These are phyloP conservation scores for Fusarium foetens DNA, from an alignment of 2,329 filamentous ascomycete species.

Conservation along the genomic window DNA sequence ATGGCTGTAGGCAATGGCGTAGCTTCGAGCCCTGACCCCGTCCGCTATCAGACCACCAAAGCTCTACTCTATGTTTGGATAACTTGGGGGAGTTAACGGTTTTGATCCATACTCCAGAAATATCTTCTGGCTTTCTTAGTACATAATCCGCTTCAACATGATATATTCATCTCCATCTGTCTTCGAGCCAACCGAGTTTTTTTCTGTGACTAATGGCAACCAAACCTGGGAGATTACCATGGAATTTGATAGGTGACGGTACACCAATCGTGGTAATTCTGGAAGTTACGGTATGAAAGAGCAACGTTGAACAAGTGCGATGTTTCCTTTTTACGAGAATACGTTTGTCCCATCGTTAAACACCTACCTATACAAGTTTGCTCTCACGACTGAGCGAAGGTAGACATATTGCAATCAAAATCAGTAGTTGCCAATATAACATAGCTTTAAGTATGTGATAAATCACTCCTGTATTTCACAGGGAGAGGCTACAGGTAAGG, in stretches of 20 bases:
- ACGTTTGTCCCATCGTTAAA: not conserved
- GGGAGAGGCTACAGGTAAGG: not conserved
- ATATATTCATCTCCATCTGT: constrained; percentile 18
- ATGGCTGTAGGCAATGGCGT: not conserved
- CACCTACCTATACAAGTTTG: not conserved
- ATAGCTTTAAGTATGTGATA: not conserved
- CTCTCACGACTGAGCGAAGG: not conserved
- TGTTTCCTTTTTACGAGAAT: not conserved
- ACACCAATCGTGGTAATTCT: not conserved
- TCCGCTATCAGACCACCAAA: constrained; percentile 11
- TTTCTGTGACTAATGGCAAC: not conserved
- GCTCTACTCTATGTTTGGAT: not conserved
- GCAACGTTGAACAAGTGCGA: not conserved
- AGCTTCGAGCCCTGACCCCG: not conserved
- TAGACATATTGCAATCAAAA: not conserved
- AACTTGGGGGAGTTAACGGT: constrained; percentile 13
- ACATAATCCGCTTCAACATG: constrained; percentile 38
- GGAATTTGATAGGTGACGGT: not conserved
- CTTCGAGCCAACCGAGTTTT: not conserved
- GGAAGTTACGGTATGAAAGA: not conserved
- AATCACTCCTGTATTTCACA: not conserved
- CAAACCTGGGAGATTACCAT: no score
- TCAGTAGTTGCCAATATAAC: not conserved
- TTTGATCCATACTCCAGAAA: constrained; percentile 16
- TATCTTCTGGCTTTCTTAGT: constrained; percentile 25